These are phyloP conservation scores for Boletellus sp. DNA, from an alignment of 768 basidiomycete species.

Conservation along the genomic window DNA sequence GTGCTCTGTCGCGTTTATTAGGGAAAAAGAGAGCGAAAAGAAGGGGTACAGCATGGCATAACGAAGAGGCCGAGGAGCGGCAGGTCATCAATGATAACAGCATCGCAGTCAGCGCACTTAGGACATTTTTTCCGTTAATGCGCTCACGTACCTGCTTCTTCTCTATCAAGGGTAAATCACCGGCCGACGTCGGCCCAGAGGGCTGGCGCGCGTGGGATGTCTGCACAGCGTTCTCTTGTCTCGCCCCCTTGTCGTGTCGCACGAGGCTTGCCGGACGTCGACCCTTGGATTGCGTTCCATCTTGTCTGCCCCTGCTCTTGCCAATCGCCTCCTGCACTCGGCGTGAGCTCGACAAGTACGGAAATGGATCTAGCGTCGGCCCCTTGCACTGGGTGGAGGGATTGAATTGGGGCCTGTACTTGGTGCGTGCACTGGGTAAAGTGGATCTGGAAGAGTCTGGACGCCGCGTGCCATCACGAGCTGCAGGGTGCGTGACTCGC, in stretches of 20 bases:
- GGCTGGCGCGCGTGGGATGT: constrained; percentile 1
- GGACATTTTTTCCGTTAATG: constrained; percentile 20
- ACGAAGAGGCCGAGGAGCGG: too few relatives aligned
- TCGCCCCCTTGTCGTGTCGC: constrained; percentile 1
- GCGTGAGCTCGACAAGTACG: constrained; percentile 17
- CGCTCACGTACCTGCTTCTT: constrained; percentile 31
- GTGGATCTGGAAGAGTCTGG: not conserved
- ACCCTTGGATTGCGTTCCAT: constrained; percentile 1
- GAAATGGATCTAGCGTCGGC: constrained; percentile 14
- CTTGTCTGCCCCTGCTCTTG: constrained; percentile 12
- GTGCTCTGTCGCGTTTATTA: constrained; percentile 17
- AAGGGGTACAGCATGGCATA: constrained; percentile 17
- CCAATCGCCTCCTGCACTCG: constrained; percentile 8
- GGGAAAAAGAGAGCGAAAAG: not conserved
- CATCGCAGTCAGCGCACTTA: constrained; percentile 25
- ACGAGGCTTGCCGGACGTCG: constrained; percentile 4
- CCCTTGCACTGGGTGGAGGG: constrained; percentile 11
- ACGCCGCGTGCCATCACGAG: constrained; percentile 1
- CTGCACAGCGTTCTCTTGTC: not conserved
- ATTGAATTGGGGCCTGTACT: constrained; percentile 24
- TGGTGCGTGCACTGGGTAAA: constrained; percentile 28
- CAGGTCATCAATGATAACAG: constrained; percentile 7
- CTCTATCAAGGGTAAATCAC: constrained; percentile 24
- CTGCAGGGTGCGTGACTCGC: constrained; percentile 2
- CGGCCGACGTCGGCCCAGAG: constrained; percentile 18